Evolutionary conservation across 768 basidiomycete genomes (phyloP), one percentile per base, ranked within the genome.

Genomic region (Kwoniella dendrophila): DNA sequence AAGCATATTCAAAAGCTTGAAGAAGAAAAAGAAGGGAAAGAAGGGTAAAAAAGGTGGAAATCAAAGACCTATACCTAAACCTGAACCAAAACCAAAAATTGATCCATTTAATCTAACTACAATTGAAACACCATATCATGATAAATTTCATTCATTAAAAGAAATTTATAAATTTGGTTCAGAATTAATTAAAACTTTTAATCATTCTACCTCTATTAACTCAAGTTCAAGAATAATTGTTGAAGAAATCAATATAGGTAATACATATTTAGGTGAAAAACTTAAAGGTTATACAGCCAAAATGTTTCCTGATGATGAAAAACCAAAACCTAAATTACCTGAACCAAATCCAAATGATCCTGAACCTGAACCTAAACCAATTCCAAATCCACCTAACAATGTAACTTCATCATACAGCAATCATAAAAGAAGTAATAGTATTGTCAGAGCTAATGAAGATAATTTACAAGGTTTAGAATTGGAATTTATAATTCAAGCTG

Each of bases 401-500:
- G n/a, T 14, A 32, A 14, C 50, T 34, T 34, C 50, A 4, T 27
- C 7, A 26, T 5, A 8, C 4, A 33, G 30, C 22, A 11, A 4
- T 29, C 0, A 27, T n/a, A 14, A 43, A 24, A 51, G 49, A 29
- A 22, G 30, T 40, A 33, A 44, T 4, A 40, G 36, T 5, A 24
- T 26, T 32, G 52, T 27, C 26, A n/a, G 59, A 20, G 65, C 33
- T 33, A 61, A 45, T 4, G 62, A n/a, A 30, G 59, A 58, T 33
- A 65, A 63, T 27, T 38, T 68, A 16, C 48, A 63, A 24, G 63
- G 20, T 29, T 10, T 48, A 41, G 59, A 55, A 40, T 43, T 61
- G 26, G 87, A 86, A 11, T 84, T 91, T 64, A 84, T 90, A 11
- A 81, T 92, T 36, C 80, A 85, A 2, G 87, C 88, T 16, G 87